Conservation (phyloP, 352 stramenopile species). For the Phytophthora pisi region DNA sequence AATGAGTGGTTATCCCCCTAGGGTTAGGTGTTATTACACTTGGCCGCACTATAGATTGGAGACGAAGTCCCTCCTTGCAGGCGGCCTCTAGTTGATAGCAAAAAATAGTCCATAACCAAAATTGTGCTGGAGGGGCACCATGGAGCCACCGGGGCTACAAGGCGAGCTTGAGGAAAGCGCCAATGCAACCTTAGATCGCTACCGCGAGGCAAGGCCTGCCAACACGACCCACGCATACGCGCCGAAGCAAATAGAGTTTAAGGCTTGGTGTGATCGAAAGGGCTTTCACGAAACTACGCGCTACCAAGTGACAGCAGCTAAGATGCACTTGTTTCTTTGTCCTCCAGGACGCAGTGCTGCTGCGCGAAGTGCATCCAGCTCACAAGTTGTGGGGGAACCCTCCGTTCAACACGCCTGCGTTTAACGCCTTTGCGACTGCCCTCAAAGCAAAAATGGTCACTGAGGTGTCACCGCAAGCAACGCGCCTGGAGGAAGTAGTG, state of each 20-base stretch:
- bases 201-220: background rate
- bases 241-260: slow-evolving; percentile 4
- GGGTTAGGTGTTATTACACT: no score
- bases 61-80: no score
- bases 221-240: background rate
- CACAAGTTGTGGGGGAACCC: background rate
- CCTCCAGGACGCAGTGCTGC: slow-evolving; percentile 8
- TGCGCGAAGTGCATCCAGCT: background rate
- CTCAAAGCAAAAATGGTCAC: slow-evolving; percentile 9
- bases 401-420: background rate
- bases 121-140: no score
- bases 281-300: background rate
- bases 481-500: slow-evolving; percentile 1
- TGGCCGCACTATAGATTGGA: no score
- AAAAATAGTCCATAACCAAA: no score
- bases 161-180: background rate
- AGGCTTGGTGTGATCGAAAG: background rate
- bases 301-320: background rate
- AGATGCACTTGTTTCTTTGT: background rate
- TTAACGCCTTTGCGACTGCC: background rate
- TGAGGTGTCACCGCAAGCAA: slow-evolving; percentile 1
- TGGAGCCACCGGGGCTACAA: background rate
- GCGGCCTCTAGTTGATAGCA: no score
- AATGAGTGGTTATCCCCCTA: no score
- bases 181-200: background rate